Percentiles rank a stretch among this genome's conserved stretches.
Evolutionary conservation across 371 early-diverging fungal genomes (phyloP).

Genomic region (Mortierella sp.): DNA sequence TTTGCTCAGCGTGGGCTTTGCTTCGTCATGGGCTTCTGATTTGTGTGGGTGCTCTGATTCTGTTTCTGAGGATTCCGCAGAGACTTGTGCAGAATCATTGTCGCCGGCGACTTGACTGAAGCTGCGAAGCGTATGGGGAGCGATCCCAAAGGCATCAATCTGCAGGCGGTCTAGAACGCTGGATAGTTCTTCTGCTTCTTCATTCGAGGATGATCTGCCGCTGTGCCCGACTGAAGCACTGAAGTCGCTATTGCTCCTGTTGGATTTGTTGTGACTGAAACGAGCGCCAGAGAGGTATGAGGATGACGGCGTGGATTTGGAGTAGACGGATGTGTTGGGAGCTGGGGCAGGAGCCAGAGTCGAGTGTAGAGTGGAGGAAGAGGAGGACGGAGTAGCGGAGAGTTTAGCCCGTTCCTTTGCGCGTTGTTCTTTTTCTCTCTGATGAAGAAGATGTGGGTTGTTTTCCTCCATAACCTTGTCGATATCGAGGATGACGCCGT

Average conservation of each 20-base stretch:
- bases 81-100: constrained; percentile 40
- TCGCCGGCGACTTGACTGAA: constrained; percentile 56
- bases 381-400: neutral
- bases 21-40: constrained; percentile 3
- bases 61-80: constrained; percentile 33
- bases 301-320: constrained; percentile 34
- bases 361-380: neutral
- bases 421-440: constrained; percentile 46
- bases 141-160: constrained; percentile 57
- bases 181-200: constrained; percentile 49
- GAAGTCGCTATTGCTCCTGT: constrained; percentile 36
- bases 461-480: constrained; percentile 57
- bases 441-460: constrained; percentile 52
- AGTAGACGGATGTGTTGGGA: constrained; percentile 27
- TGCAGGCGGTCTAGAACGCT: constrained; percentile 50
- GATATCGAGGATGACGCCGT: constrained; percentile 53
- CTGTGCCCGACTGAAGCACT: constrained; percentile 4
- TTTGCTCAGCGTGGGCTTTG: constrained; percentile 9
- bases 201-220: constrained; percentile 29
- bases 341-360: constrained; percentile 7
- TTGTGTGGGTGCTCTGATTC: constrained; percentile 13
- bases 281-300: constrained; percentile 17
- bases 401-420: constrained; percentile 42
- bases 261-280: constrained; percentile 17
- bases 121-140: constrained; percentile 54